Evolutionary conservation across 139 green algal species (phyloP).

Genomic region (Closterium sp.): DNA sequence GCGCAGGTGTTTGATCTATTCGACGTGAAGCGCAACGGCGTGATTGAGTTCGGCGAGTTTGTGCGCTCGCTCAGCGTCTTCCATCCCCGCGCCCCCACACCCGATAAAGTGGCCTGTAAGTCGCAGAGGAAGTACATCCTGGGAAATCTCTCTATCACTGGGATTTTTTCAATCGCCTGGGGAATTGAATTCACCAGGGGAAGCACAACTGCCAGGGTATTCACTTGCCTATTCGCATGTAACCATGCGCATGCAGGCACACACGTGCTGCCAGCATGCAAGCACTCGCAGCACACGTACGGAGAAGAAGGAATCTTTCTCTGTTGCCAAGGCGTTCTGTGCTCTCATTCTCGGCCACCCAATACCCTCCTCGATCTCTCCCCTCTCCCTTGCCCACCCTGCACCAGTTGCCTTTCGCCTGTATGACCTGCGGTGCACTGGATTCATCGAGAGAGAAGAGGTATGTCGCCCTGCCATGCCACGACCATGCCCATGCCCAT

Average conservation of each 20-base stretch:
- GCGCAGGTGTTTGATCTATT: conserved; percentile 67
- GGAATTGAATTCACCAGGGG: too few species aligned
- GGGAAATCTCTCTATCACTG: not conserved
- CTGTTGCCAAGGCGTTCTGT: not conserved
- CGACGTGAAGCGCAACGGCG: conserved; percentile 69
- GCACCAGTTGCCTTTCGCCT: conserved; percentile 69
- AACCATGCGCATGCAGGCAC: not conserved
- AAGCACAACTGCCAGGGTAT: too few species aligned
- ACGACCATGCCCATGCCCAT: not conserved
- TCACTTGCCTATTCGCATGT: not conserved
- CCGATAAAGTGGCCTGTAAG: conserved; percentile 67
- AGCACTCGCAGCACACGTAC: too few species aligned
- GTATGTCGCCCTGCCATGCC: not conserved
- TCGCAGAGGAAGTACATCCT: too few species aligned
- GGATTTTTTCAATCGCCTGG: too few species aligned
- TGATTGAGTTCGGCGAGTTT: conserved; percentile 77
- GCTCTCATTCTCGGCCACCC: not conserved
- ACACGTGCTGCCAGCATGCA: too few species aligned
- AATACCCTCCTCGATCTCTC: not conserved
- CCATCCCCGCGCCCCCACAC: conserved; percentile 61
- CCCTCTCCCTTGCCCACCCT: not conserved
- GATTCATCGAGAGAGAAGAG: conserved; percentile 64
- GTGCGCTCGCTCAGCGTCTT: conserved; percentile 65
- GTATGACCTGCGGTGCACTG: conserved; percentile 67
- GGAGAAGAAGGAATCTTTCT: too few species aligned